Conservation (phyloP, 495 filamentous ascomycete species). For the Friedmanniomyces simplex region DNA sequence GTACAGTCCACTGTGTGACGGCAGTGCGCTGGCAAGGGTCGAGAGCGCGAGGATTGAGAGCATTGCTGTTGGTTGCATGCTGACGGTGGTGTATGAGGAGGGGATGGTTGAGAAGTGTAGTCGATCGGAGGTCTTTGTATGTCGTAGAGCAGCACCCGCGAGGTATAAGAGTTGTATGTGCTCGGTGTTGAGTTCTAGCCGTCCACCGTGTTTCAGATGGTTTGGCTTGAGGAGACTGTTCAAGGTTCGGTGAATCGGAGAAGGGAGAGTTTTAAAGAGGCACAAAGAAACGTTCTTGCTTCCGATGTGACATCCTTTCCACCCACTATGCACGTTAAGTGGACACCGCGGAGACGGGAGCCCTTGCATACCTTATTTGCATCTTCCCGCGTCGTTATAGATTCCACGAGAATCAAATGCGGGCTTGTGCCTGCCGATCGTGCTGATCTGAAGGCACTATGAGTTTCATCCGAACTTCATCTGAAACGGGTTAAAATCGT, state of each 20-base stretch:
- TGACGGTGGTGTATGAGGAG: not conserved
- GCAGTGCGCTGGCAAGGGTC: not conserved
- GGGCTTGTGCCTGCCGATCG: not conserved
- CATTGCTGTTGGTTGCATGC: not conserved
- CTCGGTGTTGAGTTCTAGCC: no score
- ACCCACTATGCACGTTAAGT: not conserved
- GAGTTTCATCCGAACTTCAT: not conserved
- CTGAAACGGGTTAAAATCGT: not conserved
- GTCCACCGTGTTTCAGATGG: no score
- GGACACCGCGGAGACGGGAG: not conserved
- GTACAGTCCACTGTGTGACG: not conserved
- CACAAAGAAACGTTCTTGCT: no score
- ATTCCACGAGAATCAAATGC: not conserved
- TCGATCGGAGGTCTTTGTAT: not conserved
- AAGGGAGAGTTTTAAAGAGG: no score
- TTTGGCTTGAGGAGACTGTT: no score
- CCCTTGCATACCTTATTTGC: not conserved
- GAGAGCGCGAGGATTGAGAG: not conserved
- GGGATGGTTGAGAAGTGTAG: not conserved
- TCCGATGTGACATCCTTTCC: not conserved
- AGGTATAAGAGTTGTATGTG: no score
- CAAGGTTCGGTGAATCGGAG: no score
- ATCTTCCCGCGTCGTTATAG: not conserved
- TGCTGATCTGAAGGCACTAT: not conserved
- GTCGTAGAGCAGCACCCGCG: not conserved